Base-by-base conservation (phyloP, 805 yeast genomes). In the Candida ovalis region DNA sequence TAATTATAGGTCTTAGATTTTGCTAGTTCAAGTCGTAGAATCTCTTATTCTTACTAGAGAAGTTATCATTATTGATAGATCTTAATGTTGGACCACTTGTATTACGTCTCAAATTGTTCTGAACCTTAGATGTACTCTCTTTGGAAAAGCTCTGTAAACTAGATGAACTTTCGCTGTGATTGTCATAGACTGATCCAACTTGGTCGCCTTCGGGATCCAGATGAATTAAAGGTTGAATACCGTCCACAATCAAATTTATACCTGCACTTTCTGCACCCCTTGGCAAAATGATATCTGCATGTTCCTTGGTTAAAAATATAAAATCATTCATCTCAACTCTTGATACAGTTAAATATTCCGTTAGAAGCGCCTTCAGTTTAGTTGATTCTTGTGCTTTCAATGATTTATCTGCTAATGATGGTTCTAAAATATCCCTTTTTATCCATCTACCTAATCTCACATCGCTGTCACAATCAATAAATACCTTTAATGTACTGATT, bases 381-480 rank as follows among this genome's bases (percentile, higher is more conserved):
- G 21, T 32, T 9, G 59, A 46, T 25, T 52, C 50, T 25, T 41
- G 40, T 18, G 27, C 40, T 47, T 52, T 53, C 4, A 46, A 15
- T 2, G 43, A 19, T 24, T 48, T 41, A 15, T 51, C 28, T 1
- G 22, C 15, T 28, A 23, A 32, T 9, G 45, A 38, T 9, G 53
- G 53, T 22, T 35, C 30, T 17, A 55, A 25, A 15, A 67, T 54
- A 28, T 64, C 70, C 42, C 68, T 54, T 46, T 73, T 69, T 42
- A 88, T 84, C 86, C 94, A 81, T 54, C 96, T 77, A n/a, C 88
- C 82, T 37, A 91, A 69, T 46, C 97, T 69, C 4, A 86, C 81
- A 64, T 91, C 98, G 1, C 92, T 81, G 65, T 91, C 97, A 52
- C 89, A 78, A 55, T 88, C 94, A 15, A 91, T 74, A 57, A 84